These are phyloP conservation scores for Dactylellina leptospora DNA, from an alignment of 2,329 filamentous ascomycete genomes.

Conservation along the genomic window DNA sequence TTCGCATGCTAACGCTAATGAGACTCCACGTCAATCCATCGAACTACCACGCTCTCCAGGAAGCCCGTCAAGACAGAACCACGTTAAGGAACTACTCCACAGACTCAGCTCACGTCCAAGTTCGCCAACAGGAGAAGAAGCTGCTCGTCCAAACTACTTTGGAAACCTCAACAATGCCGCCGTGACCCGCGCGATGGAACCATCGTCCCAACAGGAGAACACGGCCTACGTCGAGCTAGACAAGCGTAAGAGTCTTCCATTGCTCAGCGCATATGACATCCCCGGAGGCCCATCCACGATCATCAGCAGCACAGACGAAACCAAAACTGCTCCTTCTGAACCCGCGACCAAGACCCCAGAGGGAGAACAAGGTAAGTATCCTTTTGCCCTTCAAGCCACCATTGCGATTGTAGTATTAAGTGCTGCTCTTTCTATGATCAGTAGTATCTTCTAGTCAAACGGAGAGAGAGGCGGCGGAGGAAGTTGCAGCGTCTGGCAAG, in stretches of 20 bases:
- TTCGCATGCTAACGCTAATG: constrained; percentile 28
- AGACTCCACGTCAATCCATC: constrained; percentile 35
- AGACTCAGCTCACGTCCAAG: constrained; percentile 46
- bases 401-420: constrained; percentile 50
- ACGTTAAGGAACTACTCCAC: constrained; percentile 47
- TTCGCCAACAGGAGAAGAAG: constrained; percentile 46
- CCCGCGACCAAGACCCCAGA: constrained; percentile 11
- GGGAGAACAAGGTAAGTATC: constrained; percentile 49
- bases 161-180: constrained; percentile 19
- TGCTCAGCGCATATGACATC: constrained; percentile 37
- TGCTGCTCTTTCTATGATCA: constrained; percentile 50
- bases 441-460: constrained; percentile 44
- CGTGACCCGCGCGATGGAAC: constrained; percentile 24
- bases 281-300: constrained; percentile 47
- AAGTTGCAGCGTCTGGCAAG: no score
- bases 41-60: constrained; percentile 30
- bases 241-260: constrained; percentile 49
- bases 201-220: constrained; percentile 3
- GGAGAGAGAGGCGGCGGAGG: no score
- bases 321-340: constrained; percentile 21
- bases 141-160: constrained; percentile 34
- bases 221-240: constrained; percentile 34
- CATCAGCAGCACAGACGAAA: constrained; percentile 23
- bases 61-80: constrained; percentile 38
- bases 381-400: constrained; percentile 42